phyloP scores from a whole-genome alignment of 2,329 filamentous ascomycete genomes.

The Beauveria rudraprayagi region DNA sequence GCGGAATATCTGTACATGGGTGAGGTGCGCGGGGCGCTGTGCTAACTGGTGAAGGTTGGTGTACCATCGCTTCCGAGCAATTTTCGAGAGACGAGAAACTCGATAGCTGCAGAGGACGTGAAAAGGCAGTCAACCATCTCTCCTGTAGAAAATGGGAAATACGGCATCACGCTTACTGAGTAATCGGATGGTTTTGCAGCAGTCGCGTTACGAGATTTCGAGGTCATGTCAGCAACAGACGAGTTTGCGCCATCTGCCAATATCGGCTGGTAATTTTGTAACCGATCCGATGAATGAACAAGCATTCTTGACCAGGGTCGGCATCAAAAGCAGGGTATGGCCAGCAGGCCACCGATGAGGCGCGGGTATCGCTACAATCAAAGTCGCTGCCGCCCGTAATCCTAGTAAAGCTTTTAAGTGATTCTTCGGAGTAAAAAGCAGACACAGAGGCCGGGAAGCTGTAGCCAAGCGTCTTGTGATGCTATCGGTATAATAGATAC shows the following conservation, averaged over 20 bases:
- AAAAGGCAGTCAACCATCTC: not conserved
- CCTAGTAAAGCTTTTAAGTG: too few relatives aligned
- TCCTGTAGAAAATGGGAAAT: not conserved
- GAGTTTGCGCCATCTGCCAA: not conserved
- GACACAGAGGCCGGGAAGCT: not conserved
- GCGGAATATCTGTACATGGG: too few relatives aligned
- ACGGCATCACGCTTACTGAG: not conserved
- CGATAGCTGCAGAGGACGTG: not conserved
- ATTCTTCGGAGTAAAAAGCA: not conserved
- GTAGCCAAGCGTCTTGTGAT: not conserved
- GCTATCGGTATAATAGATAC: not conserved
- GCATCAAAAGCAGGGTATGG: not conserved
- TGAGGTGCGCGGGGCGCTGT: too few relatives aligned
- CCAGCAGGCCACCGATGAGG: not conserved
- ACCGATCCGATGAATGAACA: conserved; percentile 16
- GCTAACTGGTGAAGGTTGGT: too few relatives aligned
- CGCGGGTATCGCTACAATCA: not conserved
- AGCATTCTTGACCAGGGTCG: conserved; percentile 31
- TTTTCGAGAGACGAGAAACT: not conserved
- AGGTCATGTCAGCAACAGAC: not conserved
- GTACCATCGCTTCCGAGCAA: too few relatives aligned
- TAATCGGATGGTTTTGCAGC: not conserved
- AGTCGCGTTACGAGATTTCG: not conserved
- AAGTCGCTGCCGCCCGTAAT: not conserved
- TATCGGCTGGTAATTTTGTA: not conserved